Conservation (phyloP, 306 rosid species). For the Cicer bijugum region DNA sequence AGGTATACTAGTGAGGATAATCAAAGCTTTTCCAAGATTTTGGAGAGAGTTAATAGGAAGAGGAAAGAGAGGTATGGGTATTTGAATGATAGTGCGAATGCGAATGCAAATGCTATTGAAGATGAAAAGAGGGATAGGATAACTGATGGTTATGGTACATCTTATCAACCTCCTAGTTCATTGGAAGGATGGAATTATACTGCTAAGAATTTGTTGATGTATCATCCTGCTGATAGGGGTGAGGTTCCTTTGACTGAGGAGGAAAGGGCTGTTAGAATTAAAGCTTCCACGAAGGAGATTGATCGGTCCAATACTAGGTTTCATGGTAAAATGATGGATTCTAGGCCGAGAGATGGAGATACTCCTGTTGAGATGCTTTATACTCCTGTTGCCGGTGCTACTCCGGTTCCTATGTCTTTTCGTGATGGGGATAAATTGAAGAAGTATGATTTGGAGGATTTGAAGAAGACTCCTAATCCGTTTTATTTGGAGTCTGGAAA, state of each 20-base stretch:
- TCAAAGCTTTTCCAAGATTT: slow-evolving; percentile 72
- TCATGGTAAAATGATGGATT: slow-evolving; percentile 76
- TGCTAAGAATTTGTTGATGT: slow-evolving; percentile 88
- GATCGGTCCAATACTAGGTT: slow-evolving; percentile 67
- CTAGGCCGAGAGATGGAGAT: slow-evolving; percentile 79
- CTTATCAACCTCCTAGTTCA: slow-evolving; percentile 85
- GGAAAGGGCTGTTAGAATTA: slow-evolving; percentile 71
- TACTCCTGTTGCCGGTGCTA: slow-evolving; percentile 77
- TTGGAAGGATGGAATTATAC: slow-evolving; percentile 89
- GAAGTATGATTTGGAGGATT: slow-evolving; percentile 95
- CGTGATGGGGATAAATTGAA: slow-evolving; percentile 74
- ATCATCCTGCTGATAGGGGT: slow-evolving; percentile 90
- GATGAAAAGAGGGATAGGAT: slow-evolving; percentile 83
- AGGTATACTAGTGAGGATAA: slow-evolving; percentile 93
- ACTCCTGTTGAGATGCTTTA: slow-evolving; percentile 67
- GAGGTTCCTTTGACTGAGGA: slow-evolving; percentile 86
- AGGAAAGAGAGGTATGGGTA: slow-evolving; percentile 85
- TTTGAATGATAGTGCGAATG: slow-evolving; percentile 60
- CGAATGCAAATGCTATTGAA: slow-evolving; percentile 59
- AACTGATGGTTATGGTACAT: slow-evolving; percentile 93
- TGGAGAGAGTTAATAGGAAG: slow-evolving; percentile 93
- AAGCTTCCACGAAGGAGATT: slow-evolving; percentile 82
- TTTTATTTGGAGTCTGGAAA: slow-evolving; percentile 80
- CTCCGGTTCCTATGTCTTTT: slow-evolving; percentile 64
- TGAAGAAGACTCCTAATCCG: slow-evolving; percentile 88